These are phyloP conservation scores for Bipolaris bicolor DNA, from an alignment of 2,329 filamentous ascomycete species.

Conservation along the genomic window DNA sequence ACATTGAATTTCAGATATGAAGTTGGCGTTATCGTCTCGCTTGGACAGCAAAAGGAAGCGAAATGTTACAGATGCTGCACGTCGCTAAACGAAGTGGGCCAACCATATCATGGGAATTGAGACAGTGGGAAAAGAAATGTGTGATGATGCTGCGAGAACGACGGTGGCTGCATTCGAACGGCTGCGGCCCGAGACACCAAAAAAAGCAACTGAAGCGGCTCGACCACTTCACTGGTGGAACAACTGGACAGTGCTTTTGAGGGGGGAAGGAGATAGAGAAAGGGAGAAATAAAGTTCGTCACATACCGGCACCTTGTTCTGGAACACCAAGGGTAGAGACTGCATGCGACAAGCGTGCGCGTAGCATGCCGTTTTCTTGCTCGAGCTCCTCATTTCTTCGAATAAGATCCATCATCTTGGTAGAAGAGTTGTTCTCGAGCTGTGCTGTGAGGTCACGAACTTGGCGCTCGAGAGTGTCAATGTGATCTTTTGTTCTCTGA, in stretches of 20 bases:
- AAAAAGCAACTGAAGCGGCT: conserved; percentile 34
- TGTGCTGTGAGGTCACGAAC: conserved; percentile 59
- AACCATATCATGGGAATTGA: conserved; percentile 18
- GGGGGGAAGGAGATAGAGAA: conserved; percentile 6
- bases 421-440: conserved; percentile 52
- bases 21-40: conserved; percentile 16
- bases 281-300: conserved; percentile 16
- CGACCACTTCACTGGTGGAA: conserved; percentile 24
- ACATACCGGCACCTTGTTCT: conserved; percentile 48
- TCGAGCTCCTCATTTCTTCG: conserved; percentile 62
- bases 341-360: conserved; percentile 56
- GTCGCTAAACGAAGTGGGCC: conserved; percentile 31
- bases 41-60: conserved; percentile 11
- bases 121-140: conserved; percentile 17
- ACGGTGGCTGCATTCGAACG: conserved; percentile 31
- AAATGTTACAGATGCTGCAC: conserved; percentile 34
- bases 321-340: conserved; percentile 48
- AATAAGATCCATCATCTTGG: conserved; percentile 58
- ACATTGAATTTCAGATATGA: conserved; percentile 20
- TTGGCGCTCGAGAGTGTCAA: conserved; percentile 62
- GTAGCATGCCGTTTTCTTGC: conserved; percentile 60
- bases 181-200: conserved; percentile 33
- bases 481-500: conserved; percentile 64
- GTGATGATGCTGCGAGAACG: conserved; percentile 24
- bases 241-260: conserved; percentile 33